Conservation (phyloP, 306 rosid genomes). For the Begonia masoniana region DNA sequence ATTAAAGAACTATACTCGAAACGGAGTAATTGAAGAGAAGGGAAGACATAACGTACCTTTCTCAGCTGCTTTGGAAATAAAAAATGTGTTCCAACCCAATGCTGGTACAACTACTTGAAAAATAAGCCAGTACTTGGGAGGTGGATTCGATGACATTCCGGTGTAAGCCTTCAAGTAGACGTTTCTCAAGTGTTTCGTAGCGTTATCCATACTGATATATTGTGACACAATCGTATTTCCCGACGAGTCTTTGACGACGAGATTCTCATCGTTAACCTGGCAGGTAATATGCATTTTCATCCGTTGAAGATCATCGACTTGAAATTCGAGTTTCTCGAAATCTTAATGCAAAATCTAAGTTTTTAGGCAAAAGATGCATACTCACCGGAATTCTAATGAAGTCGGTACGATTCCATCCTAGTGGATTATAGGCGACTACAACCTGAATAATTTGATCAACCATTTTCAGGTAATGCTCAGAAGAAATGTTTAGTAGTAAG, state of each 20-base stretch:
- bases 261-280: conserved; percentile 65
- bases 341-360: neutral
- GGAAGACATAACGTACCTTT: conserved; percentile 17
- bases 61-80: conserved; percentile 39
- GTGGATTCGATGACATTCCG: conserved; percentile 37
- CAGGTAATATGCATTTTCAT: conserved; percentile 16
- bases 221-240: conserved; percentile 52
- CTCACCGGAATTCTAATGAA: conserved; percentile 70
- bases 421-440: conserved; percentile 72
- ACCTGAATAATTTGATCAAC: conserved; percentile 35
- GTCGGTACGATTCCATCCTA: conserved; percentile 85
- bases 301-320: neutral
- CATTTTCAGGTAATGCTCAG: neutral
- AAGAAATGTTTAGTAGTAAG: neutral
- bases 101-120: conserved; percentile 71
- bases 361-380: neutral
- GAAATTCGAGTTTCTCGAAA: neutral
- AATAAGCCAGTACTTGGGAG: conserved; percentile 71
- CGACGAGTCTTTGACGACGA: conserved; percentile 55
- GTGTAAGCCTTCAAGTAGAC: conserved; percentile 61
- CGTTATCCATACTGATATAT: conserved; percentile 40
- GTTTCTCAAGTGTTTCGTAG: conserved; percentile 42
- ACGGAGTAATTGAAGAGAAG: neutral
- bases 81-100: conserved; percentile 84
- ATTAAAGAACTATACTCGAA: too few relatives aligned